Conservation (phyloP, 129 eudicot species). For the Artemisia tridentata region DNA sequence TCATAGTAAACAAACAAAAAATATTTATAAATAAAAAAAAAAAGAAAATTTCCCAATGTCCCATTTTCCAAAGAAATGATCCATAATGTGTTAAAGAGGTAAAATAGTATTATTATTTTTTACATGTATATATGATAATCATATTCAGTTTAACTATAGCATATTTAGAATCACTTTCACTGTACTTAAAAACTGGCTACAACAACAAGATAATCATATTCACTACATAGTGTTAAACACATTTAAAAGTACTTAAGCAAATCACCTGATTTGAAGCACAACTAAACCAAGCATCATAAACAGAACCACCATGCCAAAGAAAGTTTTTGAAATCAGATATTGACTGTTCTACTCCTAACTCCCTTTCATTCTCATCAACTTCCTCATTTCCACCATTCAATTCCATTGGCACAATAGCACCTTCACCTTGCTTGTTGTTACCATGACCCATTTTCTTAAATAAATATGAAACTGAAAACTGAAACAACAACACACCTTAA, state of each 20-base stretch:
- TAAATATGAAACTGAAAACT: conserved; percentile 1
- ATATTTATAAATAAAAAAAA: too few relatives aligned
- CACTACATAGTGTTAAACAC: too few relatives aligned
- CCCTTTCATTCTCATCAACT: conserved; percentile 28
- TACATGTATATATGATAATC: too few relatives aligned
- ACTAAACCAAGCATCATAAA: conserved; percentile 81
- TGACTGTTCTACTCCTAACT: conserved; percentile 30
- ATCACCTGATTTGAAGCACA: conserved; percentile 70
- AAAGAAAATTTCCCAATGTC: too few relatives aligned
- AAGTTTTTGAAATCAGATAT: conserved; percentile 46
- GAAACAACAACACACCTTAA: conserved; percentile 1
- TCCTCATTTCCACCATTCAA: conserved; percentile 31
- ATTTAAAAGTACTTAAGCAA: not conserved
- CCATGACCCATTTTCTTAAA: conserved; percentile 36
- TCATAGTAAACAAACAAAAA: not conserved
- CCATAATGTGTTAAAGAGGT: too few relatives aligned
- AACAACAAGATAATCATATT: too few relatives aligned
- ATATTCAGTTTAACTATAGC: too few relatives aligned
- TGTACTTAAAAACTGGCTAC: too few relatives aligned
- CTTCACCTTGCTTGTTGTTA: conserved; percentile 40
- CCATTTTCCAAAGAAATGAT: too few relatives aligned
- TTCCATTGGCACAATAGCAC: conserved; percentile 40
- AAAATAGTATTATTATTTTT: too few relatives aligned
- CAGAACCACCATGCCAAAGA: conserved; percentile 87
- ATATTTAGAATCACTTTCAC: too few relatives aligned